A percentile compares a stretch with the other conserved stretches of the same genome.
Conservation (phyloP, 2,329 filamentous ascomycete species). For the Trichoderma pleuroti region DNA sequence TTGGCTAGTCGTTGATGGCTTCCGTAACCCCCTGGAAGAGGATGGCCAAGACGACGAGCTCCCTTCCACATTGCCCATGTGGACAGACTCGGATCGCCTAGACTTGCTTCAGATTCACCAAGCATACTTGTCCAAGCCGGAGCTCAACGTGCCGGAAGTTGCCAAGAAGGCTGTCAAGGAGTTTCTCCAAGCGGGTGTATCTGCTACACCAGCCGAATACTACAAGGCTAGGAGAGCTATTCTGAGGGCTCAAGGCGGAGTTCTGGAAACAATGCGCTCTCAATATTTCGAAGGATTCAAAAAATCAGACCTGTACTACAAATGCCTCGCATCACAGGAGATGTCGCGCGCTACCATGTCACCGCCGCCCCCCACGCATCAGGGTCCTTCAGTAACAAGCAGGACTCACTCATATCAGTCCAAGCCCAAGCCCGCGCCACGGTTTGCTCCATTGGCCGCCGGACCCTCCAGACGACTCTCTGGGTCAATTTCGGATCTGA, state of each 20-base stretch:
- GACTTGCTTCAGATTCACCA: constrained; percentile 91
- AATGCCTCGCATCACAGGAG: constrained; percentile 88
- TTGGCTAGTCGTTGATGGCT: constrained; percentile 96
- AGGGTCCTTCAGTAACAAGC: constrained; percentile 23
- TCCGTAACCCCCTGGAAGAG: constrained; percentile 89
- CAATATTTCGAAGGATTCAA: constrained; percentile 83
- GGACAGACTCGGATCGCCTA: constrained; percentile 78
- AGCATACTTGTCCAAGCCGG: constrained; percentile 77
- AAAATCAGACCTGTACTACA: constrained; percentile 91
- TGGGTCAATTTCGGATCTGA: constrained; percentile 49
- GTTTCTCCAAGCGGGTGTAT: constrained; percentile 75
- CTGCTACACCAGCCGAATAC: constrained; percentile 77
- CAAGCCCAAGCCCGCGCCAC: constrained; percentile 42
- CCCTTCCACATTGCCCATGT: constrained; percentile 60
- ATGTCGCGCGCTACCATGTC: constrained; percentile 41
- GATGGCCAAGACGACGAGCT: constrained; percentile 57
- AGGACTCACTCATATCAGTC: constrained; percentile 37
- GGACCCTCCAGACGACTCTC: constrained; percentile 40
- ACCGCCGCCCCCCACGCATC: constrained; percentile 22
- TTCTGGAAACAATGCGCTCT: constrained; percentile 79
- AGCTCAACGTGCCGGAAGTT: constrained; percentile 71
- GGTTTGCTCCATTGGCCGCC: constrained; percentile 38
- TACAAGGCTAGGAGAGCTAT: constrained; percentile 77
- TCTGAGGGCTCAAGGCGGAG: constrained; percentile 74
- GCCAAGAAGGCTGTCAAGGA: constrained; percentile 67